Base-by-base conservation (phyloP, 2,329 filamentous ascomycete species). In the Nemania bipapillata region DNA sequence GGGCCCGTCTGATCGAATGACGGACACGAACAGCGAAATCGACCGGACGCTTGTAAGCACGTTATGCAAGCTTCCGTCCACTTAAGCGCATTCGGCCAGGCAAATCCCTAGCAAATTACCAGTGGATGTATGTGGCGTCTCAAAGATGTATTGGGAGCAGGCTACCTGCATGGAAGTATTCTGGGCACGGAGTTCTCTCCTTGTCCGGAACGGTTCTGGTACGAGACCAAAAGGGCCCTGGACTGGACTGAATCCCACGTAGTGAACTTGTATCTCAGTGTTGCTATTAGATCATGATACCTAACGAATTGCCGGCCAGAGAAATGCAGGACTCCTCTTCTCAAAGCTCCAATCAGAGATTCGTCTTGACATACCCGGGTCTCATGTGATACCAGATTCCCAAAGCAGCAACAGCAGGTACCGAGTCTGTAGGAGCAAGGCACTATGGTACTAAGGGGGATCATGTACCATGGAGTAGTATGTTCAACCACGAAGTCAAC, bases 161-260 rank as follows among this genome's bases (percentile, higher is more conserved):
- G 84, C 76, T 85, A 79, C 77, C 76, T 84, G 84, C 84, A 86
- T 82, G 75, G 75, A 76, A 80, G 81, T 82, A 81, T 81, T 77
- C 78, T 67, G 58, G 78, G 79, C 77, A 78, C 76, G 77, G 77
- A 75, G 72, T 75, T 76, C 74, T 75, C 74, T 74, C 63, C 61
- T 64, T 66, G 59, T 69, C 70, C 59, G 64, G 64, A 58, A 61
- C 57, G 49, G 35, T 58, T 66, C 57, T 58, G 22, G 53, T 63
- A 63, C 57, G 61, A 56, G 58, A 61, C 50, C 26, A 17, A 62
- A 47, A 57, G 35, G 52, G 52, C 35, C 54, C 58, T 65, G 42
- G 53, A 62, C 54, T 66, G 59, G 65, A 59, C 56, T 63, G 11
- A 45, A 59, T 66, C 56, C 65, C 65, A 60, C 57, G 67, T 67